A percentile compares a stretch with the other conserved stretches of the same genome.
Conservation (phyloP, 208 protist species). For the Vickermania spadyakhi region DNA sequence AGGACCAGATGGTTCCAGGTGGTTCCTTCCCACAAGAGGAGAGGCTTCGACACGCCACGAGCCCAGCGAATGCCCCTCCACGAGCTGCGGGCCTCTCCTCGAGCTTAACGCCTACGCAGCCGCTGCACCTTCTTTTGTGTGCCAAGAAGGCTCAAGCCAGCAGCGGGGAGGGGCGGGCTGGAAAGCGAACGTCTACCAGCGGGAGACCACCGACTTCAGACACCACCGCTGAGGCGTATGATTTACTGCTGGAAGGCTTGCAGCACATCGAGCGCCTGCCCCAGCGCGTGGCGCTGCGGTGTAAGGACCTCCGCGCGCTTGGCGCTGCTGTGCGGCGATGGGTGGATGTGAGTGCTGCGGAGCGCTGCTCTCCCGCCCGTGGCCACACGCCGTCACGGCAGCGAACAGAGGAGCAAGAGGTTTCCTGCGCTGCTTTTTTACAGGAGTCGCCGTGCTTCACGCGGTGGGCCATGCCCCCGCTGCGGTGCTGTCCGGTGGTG, state of each 20-base stretch:
- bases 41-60: too few relatives aligned
- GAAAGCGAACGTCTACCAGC: not conserved
- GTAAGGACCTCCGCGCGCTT: conserved; percentile 15
- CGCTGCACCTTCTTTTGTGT: not conserved
- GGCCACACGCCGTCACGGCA: not conserved
- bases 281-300: conserved; percentile 16
- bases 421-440: too few relatives aligned
- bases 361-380: not conserved
- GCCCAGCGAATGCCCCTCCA: too few relatives aligned
- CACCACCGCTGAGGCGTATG: not conserved
- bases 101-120: too few relatives aligned
- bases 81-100: too few relatives aligned
- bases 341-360: conserved; percentile 11
- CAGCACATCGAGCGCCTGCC: conserved; percentile 24
- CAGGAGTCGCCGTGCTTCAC: too few relatives aligned
- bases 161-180: not conserved
- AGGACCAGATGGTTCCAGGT: too few relatives aligned
- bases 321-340: conserved; percentile 33
- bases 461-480: not conserved
- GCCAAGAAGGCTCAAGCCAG: not conserved
- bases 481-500: not conserved
- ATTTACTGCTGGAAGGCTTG: conserved; percentile 26
- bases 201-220: not conserved
- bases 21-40: too few relatives aligned
- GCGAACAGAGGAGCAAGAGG: too few relatives aligned